phyloP scores from a whole-genome alignment of 371 early-diverging fungal species.

The Mortierella sp. region DNA sequence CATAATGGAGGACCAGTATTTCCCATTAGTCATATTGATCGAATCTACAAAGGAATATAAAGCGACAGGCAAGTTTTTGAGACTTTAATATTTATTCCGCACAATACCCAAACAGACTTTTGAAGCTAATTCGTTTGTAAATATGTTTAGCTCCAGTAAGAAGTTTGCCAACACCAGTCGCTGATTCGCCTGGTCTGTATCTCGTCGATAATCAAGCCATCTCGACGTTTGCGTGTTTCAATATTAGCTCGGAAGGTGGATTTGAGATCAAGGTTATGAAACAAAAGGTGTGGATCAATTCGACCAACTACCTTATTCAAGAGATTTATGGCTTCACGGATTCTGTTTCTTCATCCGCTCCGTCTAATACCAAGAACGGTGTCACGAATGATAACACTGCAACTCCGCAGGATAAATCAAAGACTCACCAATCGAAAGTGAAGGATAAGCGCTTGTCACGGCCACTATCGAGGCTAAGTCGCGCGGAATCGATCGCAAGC shows the following conservation, averaged over 20 bases:
- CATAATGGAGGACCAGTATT: conserved; percentile 55
- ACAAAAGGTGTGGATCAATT: conserved; percentile 55
- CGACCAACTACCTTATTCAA: conserved; percentile 50
- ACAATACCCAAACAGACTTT: too few species aligned
- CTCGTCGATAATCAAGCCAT: conserved; percentile 49
- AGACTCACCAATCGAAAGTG: background rate
- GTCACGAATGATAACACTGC: background rate
- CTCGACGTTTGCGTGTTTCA: conserved; percentile 54
- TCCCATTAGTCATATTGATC: conserved; percentile 53
- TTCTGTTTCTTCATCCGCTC: conserved; percentile 18
- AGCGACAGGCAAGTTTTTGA: conserved; percentile 14
- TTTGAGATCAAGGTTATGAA: conserved; percentile 58
- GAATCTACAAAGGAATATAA: conserved; percentile 44
- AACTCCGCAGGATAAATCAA: background rate
- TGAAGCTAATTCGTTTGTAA: too few species aligned
- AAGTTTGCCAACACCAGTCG: conserved; percentile 33
- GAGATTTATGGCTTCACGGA: conserved; percentile 57
- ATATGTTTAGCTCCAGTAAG: conserved; percentile 20
- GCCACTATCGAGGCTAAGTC: conserved; percentile 36
- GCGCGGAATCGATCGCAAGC: conserved; percentile 50
- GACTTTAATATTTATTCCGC: too few species aligned
- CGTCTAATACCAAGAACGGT: conserved; percentile 14
- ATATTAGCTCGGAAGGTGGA: conserved; percentile 50
- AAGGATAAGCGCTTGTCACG: conserved; percentile 23
- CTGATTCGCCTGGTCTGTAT: conserved; percentile 41